Evolutionary conservation across 495 filamentous ascomycete genomes (phyloP), one percentile per base, ranked within the genome.

Genomic region (Neurospora cerealis): DNA sequence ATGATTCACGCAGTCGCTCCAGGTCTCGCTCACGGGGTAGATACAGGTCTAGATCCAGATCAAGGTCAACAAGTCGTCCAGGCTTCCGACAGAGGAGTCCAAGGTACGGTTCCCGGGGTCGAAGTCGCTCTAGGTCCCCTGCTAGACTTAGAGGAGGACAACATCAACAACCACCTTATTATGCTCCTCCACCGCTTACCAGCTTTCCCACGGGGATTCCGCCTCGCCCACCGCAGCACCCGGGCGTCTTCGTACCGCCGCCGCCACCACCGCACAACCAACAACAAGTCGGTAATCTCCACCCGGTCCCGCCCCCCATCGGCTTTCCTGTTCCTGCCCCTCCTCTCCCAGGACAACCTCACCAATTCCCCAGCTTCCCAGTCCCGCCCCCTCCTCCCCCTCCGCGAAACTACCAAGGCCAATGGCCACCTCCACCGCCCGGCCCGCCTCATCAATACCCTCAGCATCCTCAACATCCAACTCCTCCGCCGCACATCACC

Each of bases 31-130:
- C 83, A 28, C 80, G 75, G 38, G 80, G 76, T 37, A 75, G 74
- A 34, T 83, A 81, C 13, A 77, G 78, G 34, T 83, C 82, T 21
- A 80, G 77, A 46, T 86, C 86, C 0, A 80, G 80, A 15, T 86
- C 87, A 36, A 77, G 72, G 74, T 83, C 72, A 69, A 78, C 76
- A 41, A 80, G 77, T 74, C 80, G 75, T 69, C 77, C 72, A 73
- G 77, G 66, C 69, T 78, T 73, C 70, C 75, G 74, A 71, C 80
- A 69, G 72, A 70, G 75, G 71, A 75, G 79, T 75, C 71, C 69
- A 69, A 79, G 77, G 15, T 66, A 66, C 54, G 28, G 32, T 36
- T 36, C 54, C 6, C 54, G 54, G 13, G 15, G 28, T 34, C 28
- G 28, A 32, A 66, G 28, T 36, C 54, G 15, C 28, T 66, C 54